These are phyloP conservation scores for Prunus yedoensis DNA, from an alignment of 331 rosid genomes.

Conservation along the genomic window DNA sequence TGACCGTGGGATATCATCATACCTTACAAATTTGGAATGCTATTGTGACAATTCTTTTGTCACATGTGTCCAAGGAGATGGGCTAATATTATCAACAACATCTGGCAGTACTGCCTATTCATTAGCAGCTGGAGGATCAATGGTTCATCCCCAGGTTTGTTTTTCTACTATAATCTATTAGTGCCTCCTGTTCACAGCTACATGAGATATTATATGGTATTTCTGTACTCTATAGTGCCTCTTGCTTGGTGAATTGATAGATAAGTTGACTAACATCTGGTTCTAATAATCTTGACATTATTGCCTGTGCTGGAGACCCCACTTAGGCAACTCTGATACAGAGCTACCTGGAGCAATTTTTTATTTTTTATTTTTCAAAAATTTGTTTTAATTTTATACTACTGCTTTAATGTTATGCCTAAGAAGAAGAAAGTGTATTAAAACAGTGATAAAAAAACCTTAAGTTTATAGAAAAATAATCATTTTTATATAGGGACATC, in stretches of 20 bases:
- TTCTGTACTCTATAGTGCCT: not conserved
- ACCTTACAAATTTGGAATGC: conserved; percentile 89
- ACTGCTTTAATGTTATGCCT: not conserved
- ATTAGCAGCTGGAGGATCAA: conserved; percentile 98
- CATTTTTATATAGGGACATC: too few species aligned
- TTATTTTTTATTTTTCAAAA: not conserved
- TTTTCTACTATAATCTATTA: not conserved
- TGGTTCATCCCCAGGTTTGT: conserved; percentile 98
- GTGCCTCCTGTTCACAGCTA: not conserved
- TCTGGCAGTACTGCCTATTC: conserved; percentile 99
- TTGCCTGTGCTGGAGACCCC: not conserved
- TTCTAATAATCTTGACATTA: not conserved
- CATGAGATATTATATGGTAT: not conserved
- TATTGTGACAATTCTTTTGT: conserved; percentile 88
- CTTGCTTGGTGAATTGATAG: not conserved
- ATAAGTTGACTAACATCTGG: not conserved
- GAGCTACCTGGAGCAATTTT: not conserved
- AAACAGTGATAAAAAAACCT: too few species aligned
- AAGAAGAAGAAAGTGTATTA: too few species aligned
- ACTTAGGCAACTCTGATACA: not conserved
- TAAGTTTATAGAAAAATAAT: too few species aligned
- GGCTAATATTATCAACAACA: conserved; percentile 87
- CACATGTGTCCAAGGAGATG: conserved; percentile 97
- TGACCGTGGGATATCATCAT: conserved; percentile 97
- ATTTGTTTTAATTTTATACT: not conserved